Evolutionary conservation across 805 yeast genomes (phyloP), one percentile per base, ranked within the genome.

Genomic region (Kodamaea lidongshanica): DNA sequence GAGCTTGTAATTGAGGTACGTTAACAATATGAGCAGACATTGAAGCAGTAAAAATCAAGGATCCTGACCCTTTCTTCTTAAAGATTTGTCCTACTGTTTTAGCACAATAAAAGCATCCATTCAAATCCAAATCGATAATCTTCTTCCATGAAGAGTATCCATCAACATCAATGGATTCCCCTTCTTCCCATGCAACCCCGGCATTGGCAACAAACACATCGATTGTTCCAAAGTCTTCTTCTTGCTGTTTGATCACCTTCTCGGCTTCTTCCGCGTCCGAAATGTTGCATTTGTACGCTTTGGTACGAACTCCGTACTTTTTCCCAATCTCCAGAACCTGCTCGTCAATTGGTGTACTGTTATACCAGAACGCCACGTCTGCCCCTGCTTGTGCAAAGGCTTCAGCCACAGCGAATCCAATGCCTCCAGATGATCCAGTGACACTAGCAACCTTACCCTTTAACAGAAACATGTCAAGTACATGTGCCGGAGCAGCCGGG

Each of bases 141-240:
- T 54, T 53, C 16, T 57, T 40, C 63, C 61, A 64, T 20, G 42
- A 35, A 13, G 52, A 60, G 25, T 47, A 48, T 12, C 60, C 61
- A 23, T 59, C 54, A 19, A 50, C 64, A 17, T 62, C 62, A 28
- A 61, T 39, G 35, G 52, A 48, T 12, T 71, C 71, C 13, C 88
- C 87, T 6, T 37, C 44, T 7, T 32, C 28, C 44, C 44, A 40
- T 7, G 44, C 34, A 16, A 84, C 75, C 23, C 95, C 95, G 9
- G 95, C 95, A 54, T 86, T 86, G 45, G 94, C 94, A 27, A 86
- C 92, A 47, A 83, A 79, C 16, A 84, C 62, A 55, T 86, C 95
- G 42, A 86, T 74, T 38, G 74, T 73, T 33, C 89, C 92, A 52
- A 86, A 85, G 48, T 84, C 94, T 36, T 56, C 41, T 39, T 65